Conservation (phyloP, 1,284 basidiomycete species). For the Apiotrichum laibachii region DNA sequence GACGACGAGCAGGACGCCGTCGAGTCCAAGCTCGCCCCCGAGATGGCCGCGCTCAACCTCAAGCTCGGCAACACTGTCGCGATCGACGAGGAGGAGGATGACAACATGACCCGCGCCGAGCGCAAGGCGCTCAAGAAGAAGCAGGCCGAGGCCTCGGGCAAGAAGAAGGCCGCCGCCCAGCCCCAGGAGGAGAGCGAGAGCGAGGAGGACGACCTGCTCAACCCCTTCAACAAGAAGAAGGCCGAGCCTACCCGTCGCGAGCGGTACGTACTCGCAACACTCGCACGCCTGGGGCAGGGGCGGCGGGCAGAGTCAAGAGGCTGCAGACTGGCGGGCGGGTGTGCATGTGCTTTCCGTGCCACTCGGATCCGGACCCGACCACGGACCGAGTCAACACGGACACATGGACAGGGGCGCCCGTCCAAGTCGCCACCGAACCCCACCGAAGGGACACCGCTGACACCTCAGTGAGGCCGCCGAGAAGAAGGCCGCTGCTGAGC, state of each 20-base stretch:
- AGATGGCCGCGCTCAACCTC: slow-evolving; percentile 48
- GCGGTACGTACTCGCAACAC: slow-evolving; percentile 62
- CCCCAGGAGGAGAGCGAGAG: slow-evolving; percentile 56
- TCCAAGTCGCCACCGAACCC: too few relatives aligned
- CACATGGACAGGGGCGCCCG: background rate
- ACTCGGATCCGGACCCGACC: too few relatives aligned
- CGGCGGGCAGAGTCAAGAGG: background rate
- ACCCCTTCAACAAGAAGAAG: slow-evolving; percentile 26
- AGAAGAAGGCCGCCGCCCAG: slow-evolving; percentile 36
- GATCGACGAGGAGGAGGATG: slow-evolving; percentile 39
- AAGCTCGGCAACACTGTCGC: slow-evolving; percentile 49
- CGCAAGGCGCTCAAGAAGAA: slow-evolving; percentile 68
- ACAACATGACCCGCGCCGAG: slow-evolving; percentile 63
- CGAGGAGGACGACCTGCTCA: slow-evolving; percentile 34
- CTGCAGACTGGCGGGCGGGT: too few relatives aligned
- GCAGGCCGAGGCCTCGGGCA: slow-evolving; percentile 55
- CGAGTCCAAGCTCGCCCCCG: slow-evolving; percentile 40
- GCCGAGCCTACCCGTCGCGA: slow-evolving; percentile 64
- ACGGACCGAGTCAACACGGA: too few relatives aligned
- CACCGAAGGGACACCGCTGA: background rate
- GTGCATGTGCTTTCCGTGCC: too few relatives aligned
- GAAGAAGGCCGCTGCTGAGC: slow-evolving; percentile 79
- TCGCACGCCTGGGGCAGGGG: background rate
- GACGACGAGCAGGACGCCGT: slow-evolving; percentile 21
- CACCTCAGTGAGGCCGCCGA: slow-evolving; percentile 75